Evolutionary conservation across 1,139 yeast species (phyloP).

Genomic region (Yamadazyma friedrichii): DNA sequence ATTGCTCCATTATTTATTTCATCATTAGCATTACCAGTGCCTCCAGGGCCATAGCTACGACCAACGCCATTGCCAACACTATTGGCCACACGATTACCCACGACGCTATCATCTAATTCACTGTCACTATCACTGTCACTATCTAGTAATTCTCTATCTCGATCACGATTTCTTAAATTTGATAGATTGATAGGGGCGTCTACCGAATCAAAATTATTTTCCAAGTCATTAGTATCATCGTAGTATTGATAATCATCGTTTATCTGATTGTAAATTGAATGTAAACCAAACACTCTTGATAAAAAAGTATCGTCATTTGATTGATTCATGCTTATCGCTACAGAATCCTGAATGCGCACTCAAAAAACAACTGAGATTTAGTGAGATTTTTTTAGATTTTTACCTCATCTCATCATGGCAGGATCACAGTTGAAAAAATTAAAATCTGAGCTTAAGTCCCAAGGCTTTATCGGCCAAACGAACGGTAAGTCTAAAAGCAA

Average conservation of each 20-base stretch:
- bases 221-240: constrained; percentile 23
- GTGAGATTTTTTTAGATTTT: too few relatives aligned
- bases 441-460: constrained; percentile 70
- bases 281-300: constrained; percentile 56
- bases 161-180: constrained; percentile 4
- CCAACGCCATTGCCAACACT: not conserved
- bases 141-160: constrained; percentile 1
- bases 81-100: not conserved
- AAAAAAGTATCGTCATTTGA: constrained; percentile 45
- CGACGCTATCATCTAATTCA: not conserved
- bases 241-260: constrained; percentile 42
- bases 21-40: too few relatives aligned
- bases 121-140: constrained; percentile 4
- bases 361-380: not conserved
- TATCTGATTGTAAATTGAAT: constrained; percentile 46
- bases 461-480: constrained; percentile 82
- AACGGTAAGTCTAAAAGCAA: constrained; percentile 63
- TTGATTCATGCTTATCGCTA: constrained; percentile 7
- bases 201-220: constrained; percentile 11
- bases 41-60: not conserved
- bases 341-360: not conserved
- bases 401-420: constrained; percentile 51
- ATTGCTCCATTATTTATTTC: not conserved
- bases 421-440: constrained; percentile 87
- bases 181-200: constrained; percentile 4